Evolutionary conservation across 192 early-diverging fungal genomes (phyloP).

Genomic region (Umbelopsis isabellina): DNA sequence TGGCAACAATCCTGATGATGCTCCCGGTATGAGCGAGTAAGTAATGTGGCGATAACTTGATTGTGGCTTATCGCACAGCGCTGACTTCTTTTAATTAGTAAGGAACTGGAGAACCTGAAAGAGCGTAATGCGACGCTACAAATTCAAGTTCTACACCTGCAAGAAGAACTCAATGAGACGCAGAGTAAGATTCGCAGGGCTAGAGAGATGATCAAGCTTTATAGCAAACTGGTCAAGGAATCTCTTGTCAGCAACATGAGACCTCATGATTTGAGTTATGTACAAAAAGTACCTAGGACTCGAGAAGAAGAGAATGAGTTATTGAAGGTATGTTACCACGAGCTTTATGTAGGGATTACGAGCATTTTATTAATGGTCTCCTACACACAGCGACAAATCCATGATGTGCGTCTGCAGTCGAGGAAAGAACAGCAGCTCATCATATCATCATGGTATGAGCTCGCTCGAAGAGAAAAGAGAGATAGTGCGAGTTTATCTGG

Average conservation of each 20-base stretch:
- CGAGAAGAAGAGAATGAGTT: conserved; percentile 43
- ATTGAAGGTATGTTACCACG: conserved; percentile 25
- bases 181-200: conserved; percentile 29
- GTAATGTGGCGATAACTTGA: conserved; percentile 13
- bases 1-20: conserved; percentile 51
- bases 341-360: neutral
- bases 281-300: conserved; percentile 24
- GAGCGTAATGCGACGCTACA: conserved; percentile 46
- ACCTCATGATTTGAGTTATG: conserved; percentile 17
- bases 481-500: conserved; percentile 59
- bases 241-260: conserved; percentile 22
- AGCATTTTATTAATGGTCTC: conserved; percentile 35
- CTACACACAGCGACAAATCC: conserved; percentile 59
- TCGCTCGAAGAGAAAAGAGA: conserved; percentile 47
- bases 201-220: conserved; percentile 41
- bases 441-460: conserved; percentile 79
- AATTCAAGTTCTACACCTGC: conserved; percentile 44
- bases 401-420: conserved; percentile 68
- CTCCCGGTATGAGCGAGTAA: conserved; percentile 50
- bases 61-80: conserved; percentile 26
- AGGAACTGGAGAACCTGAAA: conserved; percentile 62
- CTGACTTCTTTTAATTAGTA: conserved; percentile 39
- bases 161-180: conserved; percentile 29
- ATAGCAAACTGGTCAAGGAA: conserved; percentile 34
- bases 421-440: conserved; percentile 82